These are phyloP conservation scores for Cutaneotrichosporon mucoides DNA, from an alignment of 1,284 basidiomycete species.

Conservation along the genomic window DNA sequence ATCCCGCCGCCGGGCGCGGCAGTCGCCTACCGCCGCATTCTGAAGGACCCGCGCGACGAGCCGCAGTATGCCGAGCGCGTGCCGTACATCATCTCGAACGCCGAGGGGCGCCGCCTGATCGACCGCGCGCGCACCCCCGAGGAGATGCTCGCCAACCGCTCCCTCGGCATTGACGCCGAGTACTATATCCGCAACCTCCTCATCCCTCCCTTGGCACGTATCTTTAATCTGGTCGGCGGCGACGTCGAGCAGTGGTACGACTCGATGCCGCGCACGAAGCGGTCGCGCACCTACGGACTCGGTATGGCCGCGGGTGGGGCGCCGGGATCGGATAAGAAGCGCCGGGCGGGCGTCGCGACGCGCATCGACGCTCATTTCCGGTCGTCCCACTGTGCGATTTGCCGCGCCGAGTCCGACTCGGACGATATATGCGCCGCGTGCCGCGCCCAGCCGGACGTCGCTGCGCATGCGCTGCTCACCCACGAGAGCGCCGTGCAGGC, in stretches of 20 bases:
- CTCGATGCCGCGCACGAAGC: slow-evolving; percentile 63
- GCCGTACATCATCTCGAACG: slow-evolving; percentile 79
- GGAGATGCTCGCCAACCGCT: slow-evolving; percentile 68
- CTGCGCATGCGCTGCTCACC: slow-evolving; percentile 59
- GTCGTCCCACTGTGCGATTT: slow-evolving; percentile 9
- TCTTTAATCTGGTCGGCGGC: slow-evolving; percentile 88
- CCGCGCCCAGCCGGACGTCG: slow-evolving; percentile 54
- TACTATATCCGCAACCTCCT: slow-evolving; percentile 88
- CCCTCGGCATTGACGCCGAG: slow-evolving; percentile 67
- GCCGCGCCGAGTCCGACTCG: slow-evolving; percentile 1
- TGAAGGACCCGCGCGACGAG: slow-evolving; percentile 74
- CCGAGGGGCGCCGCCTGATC: slow-evolving; percentile 65
- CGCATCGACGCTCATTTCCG: slow-evolving; percentile 23
- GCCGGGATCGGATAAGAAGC: too few relatives aligned
- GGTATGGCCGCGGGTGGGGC: too few relatives aligned
- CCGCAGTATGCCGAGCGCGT: slow-evolving; percentile 90
- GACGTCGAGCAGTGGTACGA: slow-evolving; percentile 85
- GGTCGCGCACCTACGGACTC: slow-evolving; percentile 48
- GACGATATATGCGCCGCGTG: slow-evolving; percentile 69
- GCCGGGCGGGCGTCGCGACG: not conserved
- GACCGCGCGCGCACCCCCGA: slow-evolving; percentile 77
- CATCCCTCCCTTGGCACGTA: slow-evolving; percentile 81
- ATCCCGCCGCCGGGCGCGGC: slow-evolving; percentile 86
- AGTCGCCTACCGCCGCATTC: slow-evolving; percentile 71
- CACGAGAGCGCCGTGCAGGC: slow-evolving; percentile 60